These are phyloP conservation scores for Actinomortierella ambigua DNA, from an alignment of 371 early-diverging fungal species.

Conservation along the genomic window DNA sequence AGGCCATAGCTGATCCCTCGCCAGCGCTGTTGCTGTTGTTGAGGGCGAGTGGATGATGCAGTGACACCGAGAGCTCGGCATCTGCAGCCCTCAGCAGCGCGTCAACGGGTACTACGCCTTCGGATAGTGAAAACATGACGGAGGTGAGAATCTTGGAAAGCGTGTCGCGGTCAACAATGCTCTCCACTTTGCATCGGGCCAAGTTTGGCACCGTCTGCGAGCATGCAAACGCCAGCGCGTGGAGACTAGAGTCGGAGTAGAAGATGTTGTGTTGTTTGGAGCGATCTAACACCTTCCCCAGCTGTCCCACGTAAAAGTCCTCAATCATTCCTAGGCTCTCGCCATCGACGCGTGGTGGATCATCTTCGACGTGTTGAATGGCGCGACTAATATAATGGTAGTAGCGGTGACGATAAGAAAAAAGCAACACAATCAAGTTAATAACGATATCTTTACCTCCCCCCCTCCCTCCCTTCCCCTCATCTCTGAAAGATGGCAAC, in stretches of 20 bases:
- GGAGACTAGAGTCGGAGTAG: too few relatives aligned
- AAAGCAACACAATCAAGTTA: too few relatives aligned
- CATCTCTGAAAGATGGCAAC: too few relatives aligned
- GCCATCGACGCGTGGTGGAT: conserved; percentile 28
- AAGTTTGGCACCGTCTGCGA: conserved; percentile 35
- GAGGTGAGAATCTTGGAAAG: conserved; percentile 20
- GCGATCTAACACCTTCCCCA: background rate
- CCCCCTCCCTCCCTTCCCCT: too few relatives aligned
- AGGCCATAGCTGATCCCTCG: too few relatives aligned
- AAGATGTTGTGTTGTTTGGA: too few relatives aligned
- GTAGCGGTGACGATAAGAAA: background rate
- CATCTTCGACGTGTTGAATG: conserved; percentile 40
- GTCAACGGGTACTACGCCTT: conserved; percentile 29
- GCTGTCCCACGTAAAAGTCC: conserved; percentile 26
- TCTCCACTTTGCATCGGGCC: conserved; percentile 30
- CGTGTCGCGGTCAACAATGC: conserved; percentile 11
- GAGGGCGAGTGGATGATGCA: too few relatives aligned
- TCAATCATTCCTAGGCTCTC: conserved; percentile 36
- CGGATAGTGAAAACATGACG: conserved; percentile 24
- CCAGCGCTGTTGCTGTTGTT: too few relatives aligned
- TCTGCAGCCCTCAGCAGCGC: conserved; percentile 27
- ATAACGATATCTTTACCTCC: too few relatives aligned
- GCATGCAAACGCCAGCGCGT: conserved; percentile 26
- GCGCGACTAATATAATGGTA: conserved; percentile 18
- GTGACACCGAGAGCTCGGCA: conserved; percentile 13